Evolutionary conservation across 1,284 basidiomycete species (phyloP), one percentile per base, ranked within the genome.

Genomic region (Ganoderma sp.): DNA sequence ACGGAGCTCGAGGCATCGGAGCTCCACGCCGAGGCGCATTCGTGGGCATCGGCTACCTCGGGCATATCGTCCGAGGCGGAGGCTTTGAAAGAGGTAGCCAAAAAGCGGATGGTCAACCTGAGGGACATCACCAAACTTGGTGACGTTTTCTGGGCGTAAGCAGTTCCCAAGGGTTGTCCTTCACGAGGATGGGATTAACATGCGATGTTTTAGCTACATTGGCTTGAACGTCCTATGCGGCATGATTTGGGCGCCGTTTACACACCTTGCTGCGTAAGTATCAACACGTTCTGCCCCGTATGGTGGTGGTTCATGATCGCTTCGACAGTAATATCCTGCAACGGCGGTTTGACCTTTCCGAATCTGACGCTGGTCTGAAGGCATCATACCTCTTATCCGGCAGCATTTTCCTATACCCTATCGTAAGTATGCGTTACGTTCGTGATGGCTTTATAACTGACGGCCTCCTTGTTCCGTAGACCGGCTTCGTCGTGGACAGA

Each of bases 111-210:
- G 73, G 89, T 93, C 19, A 82, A 85, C 67, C 74, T 92, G 45
- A 79, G 80, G 58, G 85, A 91, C 69, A 83, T 92, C 52, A 84
- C 86, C 1, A 85, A 86, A 69, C 82, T 94, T 6, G 92, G 92
- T 8, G 92, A 94, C 75, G 83, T 92, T 12, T 94, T 94, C 75
- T 94, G 92, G 91, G 85, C 89, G 84, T 92, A 79, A 81, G 90
- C 80, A 0, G n/a, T 10, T 50, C 14, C 28, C 39, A 6, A 22
- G 41, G 42, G n/a, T 59, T 19, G n/a, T n/a, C 12, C 4, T 37
- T 37, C 10, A 22, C 6, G 28, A 22, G 56, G n/a, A 39, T 12
- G 56, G 37, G 4, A 3, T 64, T 73, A 12, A 68, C 60, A 60
- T 45, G 37, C 37, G 6, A 39, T 37, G 42, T 43, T 57, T n/a